Base-by-base conservation (phyloP, 768 basidiomycete genomes). In the Lyophyllum atratum region DNA sequence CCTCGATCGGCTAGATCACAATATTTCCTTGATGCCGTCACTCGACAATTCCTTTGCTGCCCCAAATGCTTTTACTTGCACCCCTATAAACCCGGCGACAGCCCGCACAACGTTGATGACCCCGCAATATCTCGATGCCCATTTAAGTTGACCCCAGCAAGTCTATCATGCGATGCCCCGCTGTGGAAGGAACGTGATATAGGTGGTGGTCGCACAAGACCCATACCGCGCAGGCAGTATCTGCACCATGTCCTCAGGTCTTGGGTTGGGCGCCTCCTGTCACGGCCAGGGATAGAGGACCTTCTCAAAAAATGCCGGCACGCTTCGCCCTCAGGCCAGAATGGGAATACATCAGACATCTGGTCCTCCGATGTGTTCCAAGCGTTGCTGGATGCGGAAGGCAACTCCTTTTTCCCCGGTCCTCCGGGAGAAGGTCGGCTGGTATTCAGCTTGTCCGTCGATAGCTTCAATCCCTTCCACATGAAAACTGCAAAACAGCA, bases 201-300 rank as follows among this genome's bases (percentile, higher is more conserved):
- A 1, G 26, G 33, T n/a, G 47, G 31, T 42, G 55, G 39, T 12
- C 31, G 37, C 28, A 22, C 29, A 45, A 33, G 39, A 50, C 17
- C 29, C 17, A 42, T 21, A 53, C 70, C 49, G n/a, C 12, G 45
- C 8, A 22, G 37, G 4, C 67, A 52, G 22, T 66, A 66, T 39
- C 54, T 66, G 11, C 64, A 69, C 43, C 66, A 71, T 12, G 50
- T 51, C 3, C 29, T 70, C 2, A 66, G 66, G 45, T 44, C 55
- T 3, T 70, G 70, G 69, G 24, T 72, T 2, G 69, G 64, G 2
- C 56, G 66, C 11, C 33, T 72, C 4, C 53, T 70, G 0, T 68
- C 67, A 2, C 29, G 70, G 4, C 61, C 56, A 26, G 66, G 66
- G 1, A 69, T 71, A 15, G 69, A 70, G 44, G 66, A 68, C 12